Base-by-base conservation (phyloP, 2,329 filamentous ascomycete species). In the Exophiala oligosperma region DNA sequence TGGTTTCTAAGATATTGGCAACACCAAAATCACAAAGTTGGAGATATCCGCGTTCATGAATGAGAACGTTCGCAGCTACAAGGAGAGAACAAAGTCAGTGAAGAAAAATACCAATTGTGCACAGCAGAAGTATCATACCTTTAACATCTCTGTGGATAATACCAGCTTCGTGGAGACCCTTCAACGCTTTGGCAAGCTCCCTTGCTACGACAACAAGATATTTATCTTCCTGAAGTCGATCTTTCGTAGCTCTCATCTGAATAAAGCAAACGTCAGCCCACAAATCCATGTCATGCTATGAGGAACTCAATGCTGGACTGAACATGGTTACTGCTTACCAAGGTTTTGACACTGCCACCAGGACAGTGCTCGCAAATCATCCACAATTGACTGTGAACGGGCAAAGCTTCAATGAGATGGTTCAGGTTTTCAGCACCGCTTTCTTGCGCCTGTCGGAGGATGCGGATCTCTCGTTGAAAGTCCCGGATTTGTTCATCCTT, bases 21-120 rank as follows among this genome's bases (percentile, higher is more conserved):
- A 88, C 83, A 60, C 85, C 85, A 66, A 88, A 88, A 64, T 88
- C 85, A 67, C 85, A 86, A 32, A 88, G 78, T 64, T 87, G 81
- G 2, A 88, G 74, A 35, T 79, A 76, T 5, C 85, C 85, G 64
- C 85, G 81, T 71, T 88, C 84, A 35, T 83, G 81, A 46, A 88
- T 81, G 54, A 87, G 76, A 14, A 88, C 78, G 64, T 88, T 88
- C 54, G 83, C 84, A 68, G 81, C 81, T 81, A 56, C 17, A 40
- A 38, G 11, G 12, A 40, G 41, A 3, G 44, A 17, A 38, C 21
- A 26, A 49, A 26, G 54, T 60, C 29, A 60, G 44, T 28, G 3
- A 29, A 37, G 46, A 21, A 43, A 24, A n/a, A 9, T n/a, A 17
- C 17, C 17, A 7, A 14, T 11, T 24, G 7, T 1, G 24, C 6